Base-by-base conservation (phyloP, 495 filamentous ascomycete species). In the Penicillium roqueforti region DNA sequence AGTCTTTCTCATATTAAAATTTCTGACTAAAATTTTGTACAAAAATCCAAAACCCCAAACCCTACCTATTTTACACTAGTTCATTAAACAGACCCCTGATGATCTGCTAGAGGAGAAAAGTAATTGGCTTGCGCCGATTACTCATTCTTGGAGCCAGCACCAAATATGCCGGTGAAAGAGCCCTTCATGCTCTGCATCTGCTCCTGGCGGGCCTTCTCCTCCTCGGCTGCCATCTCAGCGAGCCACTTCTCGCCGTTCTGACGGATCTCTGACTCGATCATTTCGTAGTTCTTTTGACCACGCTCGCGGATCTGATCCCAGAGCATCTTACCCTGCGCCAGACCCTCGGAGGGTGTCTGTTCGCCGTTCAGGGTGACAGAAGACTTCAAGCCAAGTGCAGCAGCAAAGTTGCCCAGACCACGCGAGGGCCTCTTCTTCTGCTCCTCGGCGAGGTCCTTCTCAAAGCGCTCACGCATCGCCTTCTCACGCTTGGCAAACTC, bases 241-340 rank as follows among this genome's bases (percentile, higher is more conserved):
- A 97, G 76, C 90, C 91, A 95, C 71, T 91, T 89, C 75, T 90
- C 88, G 36, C 89, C 93, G 67, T 97, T 92, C 70, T 91, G 87
- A 38, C 85, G 79, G 65, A 98, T 93, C 73, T 96, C 84, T 63
- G 81, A 82, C 71, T 97, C 93, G 55, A 96, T 81, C 65, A 83
- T 67, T 75, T 95, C 82, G 72, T 97, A 97, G 67, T 89, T 85
- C 73, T 86, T 85, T 72, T 90, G 88, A 22, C 95, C 92, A 34
- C 89, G 79, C 74, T 98, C 95, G 32, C 95, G 84, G 46, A 92
- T 87, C 66, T 92, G 83, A 64, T 98, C 93, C 72, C 87, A 89
- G 46, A 95, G 77, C 86, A 96, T 98, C 83, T 97, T 96, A 26
- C 90, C 91, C 72, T 95, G 81, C 34, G 84, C 84, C 28, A 90